These are phyloP conservation scores for Stachybotrys elegans DNA, from an alignment of 2,329 filamentous ascomycete species.

Conservation along the genomic window DNA sequence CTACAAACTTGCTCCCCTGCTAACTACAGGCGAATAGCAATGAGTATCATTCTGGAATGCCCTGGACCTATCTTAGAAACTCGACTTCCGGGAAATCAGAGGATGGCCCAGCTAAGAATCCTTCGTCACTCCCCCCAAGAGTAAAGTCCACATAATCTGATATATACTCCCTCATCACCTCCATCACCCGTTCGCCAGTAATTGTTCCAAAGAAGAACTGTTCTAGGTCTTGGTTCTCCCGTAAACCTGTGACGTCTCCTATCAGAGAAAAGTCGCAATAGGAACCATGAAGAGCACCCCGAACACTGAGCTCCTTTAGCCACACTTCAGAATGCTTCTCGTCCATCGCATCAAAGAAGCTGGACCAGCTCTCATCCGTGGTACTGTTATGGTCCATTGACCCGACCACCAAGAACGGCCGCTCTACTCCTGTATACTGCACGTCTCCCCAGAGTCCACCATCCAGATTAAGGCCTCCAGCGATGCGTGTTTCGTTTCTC, in stretches of 20 bases:
- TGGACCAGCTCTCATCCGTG: neutral
- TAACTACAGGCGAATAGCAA: too few relatives aligned
- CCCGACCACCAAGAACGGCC: neutral
- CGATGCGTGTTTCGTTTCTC: neutral
- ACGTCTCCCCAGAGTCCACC: neutral
- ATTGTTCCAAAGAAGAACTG: neutral
- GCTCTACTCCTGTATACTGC: neutral
- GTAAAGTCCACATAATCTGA: neutral
- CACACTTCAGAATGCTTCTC: neutral
- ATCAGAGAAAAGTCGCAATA: neutral
- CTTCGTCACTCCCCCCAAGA: neutral
- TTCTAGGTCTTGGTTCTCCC: neutral
- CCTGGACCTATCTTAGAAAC: too few relatives aligned
- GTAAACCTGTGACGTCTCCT: neutral
- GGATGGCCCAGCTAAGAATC: too few relatives aligned
- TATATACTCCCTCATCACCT: neutral
- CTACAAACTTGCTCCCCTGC: too few relatives aligned
- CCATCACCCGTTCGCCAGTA: neutral
- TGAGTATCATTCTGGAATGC: too few relatives aligned
- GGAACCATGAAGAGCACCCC: neutral
- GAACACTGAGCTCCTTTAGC: neutral
- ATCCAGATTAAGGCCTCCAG: neutral
- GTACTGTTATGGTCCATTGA: neutral
- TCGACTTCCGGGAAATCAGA: too few relatives aligned
- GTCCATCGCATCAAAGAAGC: neutral